These are phyloP conservation scores for Parascedosporium putredinis DNA, from an alignment of 2,329 filamentous ascomycete species.

Conservation along the genomic window DNA sequence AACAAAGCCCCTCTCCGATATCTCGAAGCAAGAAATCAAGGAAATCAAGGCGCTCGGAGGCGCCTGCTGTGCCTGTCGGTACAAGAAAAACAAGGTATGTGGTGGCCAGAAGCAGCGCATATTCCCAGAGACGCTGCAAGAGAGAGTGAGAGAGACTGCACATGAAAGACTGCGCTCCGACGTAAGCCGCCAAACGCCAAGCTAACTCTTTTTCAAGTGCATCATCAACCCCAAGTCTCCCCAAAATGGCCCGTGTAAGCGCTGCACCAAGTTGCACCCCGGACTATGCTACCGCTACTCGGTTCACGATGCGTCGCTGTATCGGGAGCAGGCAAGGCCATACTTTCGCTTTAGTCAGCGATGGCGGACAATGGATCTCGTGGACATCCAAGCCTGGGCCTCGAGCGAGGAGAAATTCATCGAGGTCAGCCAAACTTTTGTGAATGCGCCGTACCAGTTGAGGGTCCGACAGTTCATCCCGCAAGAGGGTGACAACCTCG, in stretches of 20 bases:
- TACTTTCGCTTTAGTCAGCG: slow-evolving; percentile 7
- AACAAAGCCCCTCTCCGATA: background rate
- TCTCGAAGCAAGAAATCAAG: background rate
- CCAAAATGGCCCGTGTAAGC: background rate
- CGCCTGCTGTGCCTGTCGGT: slow-evolving; percentile 4
- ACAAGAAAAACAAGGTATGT: slow-evolving; percentile 7
- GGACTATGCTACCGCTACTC: slow-evolving; percentile 6
- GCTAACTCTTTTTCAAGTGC: slow-evolving; percentile 5
- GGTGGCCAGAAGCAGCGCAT: too few species aligned
- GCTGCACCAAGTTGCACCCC: background rate
- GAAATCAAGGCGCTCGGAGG: background rate
- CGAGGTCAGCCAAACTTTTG: slow-evolving; percentile 5
- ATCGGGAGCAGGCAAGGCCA: slow-evolving; percentile 7
- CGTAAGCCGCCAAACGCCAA: too few species aligned
- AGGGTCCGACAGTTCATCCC: slow-evolving; percentile 44
- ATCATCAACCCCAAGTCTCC: background rate
- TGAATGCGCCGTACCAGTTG: slow-evolving; percentile 16
- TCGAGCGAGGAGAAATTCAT: slow-evolving; percentile 6
- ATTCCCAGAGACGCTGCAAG: too few species aligned
- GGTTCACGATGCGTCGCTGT: background rate
- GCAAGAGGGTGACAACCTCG: slow-evolving; percentile 42
- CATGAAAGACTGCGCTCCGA: too few species aligned
- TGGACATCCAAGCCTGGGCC: slow-evolving; percentile 11
- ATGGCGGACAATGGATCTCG: slow-evolving; percentile 10
- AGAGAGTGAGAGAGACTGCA: too few species aligned